Base-by-base conservation (phyloP, 805 yeast genomes). In the Gaillardinia entomophila region DNA sequence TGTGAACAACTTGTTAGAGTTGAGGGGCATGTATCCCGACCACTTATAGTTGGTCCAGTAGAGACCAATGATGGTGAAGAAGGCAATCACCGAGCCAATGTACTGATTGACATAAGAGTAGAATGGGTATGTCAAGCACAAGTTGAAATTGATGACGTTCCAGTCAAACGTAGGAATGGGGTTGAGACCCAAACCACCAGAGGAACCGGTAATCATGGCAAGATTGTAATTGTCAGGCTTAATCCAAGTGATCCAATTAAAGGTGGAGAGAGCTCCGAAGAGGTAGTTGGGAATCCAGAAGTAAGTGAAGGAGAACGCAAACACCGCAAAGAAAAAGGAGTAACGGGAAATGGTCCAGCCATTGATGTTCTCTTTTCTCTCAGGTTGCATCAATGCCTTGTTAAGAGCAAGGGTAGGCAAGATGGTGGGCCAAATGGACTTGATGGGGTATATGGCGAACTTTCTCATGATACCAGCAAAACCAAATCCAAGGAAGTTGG, bases 181-280 rank as follows among this genome's bases (percentile, higher is more conserved):
- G 46, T 74, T 75, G 28, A 74, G 37, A 7, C 80, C 81, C 17
- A 75, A 37, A 12, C 79, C 79, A 17, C 37, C 28, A 7, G 41
- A 35, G 12, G 60, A 48, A 17, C 82, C 81, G 10, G 78, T 70
- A n/a, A 76, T 50, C 6, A 52, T 45, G 12, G 74, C 73, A 33
- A 76, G 49, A 41, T 66, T 64, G 36, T 66, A 57, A 46, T 72
- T 74, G 24, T 64, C 38, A 11, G 79, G 81, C 4, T 55, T 52
- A 29, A 75, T 75, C 81, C 82, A 77, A 3, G 73, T 64, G 43
- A 73, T 62, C 83, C 82, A 77, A 43, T 66, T 64, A 53, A 70
- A 70, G 3, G 55, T 46, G 4, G 68, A 65, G 8, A 71, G 46
- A 3, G 71, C 71, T 12, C 45, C 38, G 43, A 69, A 66, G 7